Evolutionary conservation across 306 rosid species (phyloP), one percentile per base, ranked within the genome.

Genomic region (Cucurbita pepo): DNA sequence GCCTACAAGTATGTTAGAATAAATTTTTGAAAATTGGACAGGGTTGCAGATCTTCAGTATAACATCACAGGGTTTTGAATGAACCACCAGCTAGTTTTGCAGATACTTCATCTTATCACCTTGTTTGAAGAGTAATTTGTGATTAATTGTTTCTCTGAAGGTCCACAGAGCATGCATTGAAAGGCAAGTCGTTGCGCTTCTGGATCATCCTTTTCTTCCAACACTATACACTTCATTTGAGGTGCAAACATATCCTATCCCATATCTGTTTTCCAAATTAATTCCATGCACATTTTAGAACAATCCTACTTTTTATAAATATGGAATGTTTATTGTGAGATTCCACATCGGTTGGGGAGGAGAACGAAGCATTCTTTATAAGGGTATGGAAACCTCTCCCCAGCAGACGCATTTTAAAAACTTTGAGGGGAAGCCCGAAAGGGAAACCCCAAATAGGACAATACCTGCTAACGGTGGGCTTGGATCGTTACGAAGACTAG

Each of bases 171-270:
- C 95, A 60, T 94, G 99, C 80, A 78, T 85, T 47, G 99, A 95
- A 81, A 84, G 97, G 85, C 92, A 91, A 78, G 86, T 95, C 82
- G 89, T 95, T 86, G 86, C 97, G 3, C 79, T 87, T 62, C 86
- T 95, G 69, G 99, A 95, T 76, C 99, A 95, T 86, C 99, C 99
- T 79, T 89, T 95, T 84, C 97, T 91, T 83, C 99, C 97, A 64
- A 65, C 97, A 2, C 82, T 95, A 11, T 95, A 91, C 85, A 77
- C 95, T 74, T 95, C 99, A 78, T 95, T 95, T 84, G 88, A 89
- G 95, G 99, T 94, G 76, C 67, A 37, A 19, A 34, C 76, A 25
- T 71, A 44, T 43, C 59, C 69, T 53, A 30, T 54, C 13, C 14
- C 55, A 40, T 48, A 22, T 54, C 45, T 47, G 54, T 45, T 25